Percentiles rank a stretch among this genome's conserved stretches.
phyloP scores from a whole-genome alignment of 2,329 filamentous ascomycete genomes.

The Fusarium penzigii region DNA sequence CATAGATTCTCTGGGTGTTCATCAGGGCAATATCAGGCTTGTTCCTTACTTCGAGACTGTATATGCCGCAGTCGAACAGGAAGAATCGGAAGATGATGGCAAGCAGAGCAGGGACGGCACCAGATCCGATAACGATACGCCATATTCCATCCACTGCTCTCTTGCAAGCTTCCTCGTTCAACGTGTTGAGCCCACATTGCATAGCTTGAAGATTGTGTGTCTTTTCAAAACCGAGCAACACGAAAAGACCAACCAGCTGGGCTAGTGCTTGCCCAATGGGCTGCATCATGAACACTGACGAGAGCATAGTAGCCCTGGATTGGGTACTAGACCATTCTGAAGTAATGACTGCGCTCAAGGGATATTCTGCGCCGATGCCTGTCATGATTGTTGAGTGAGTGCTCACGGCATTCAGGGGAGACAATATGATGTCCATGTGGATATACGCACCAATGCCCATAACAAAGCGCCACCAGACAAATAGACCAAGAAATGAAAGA shows the following conservation, averaged over 20 bases:
- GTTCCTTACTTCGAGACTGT: slow-evolving; percentile 64
- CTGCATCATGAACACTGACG: slow-evolving; percentile 69
- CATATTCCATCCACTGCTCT: slow-evolving; percentile 60
- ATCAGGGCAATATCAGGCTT: slow-evolving; percentile 59
- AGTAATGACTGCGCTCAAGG: slow-evolving; percentile 66
- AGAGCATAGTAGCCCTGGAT: slow-evolving; percentile 67
- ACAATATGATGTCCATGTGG: background rate
- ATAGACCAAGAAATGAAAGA: slow-evolving; percentile 51
- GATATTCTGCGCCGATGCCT: slow-evolving; percentile 70
- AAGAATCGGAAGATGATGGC: slow-evolving; percentile 68
- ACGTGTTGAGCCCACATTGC: slow-evolving; percentile 49
- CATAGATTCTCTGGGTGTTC: slow-evolving; percentile 61
- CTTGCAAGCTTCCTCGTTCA: slow-evolving; percentile 47
- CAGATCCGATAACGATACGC: slow-evolving; percentile 67
- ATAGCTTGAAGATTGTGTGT: slow-evolving; percentile 43
- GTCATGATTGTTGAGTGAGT: slow-evolving; percentile 6
- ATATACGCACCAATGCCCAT: slow-evolving; percentile 49
- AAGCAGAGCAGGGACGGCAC: slow-evolving; percentile 62
- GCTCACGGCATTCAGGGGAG: slow-evolving; percentile 1
- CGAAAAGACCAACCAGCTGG: slow-evolving; percentile 60
- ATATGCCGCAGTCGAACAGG: slow-evolving; percentile 66
- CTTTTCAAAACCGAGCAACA: slow-evolving; percentile 47
- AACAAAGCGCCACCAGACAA: slow-evolving; percentile 56
- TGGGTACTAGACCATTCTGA: slow-evolving; percentile 65
- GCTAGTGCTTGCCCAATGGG: slow-evolving; percentile 67